Evolutionary conservation across 2,329 filamentous ascomycete genomes (phyloP), one percentile per base, ranked within the genome.

Genomic region (Emydomyces testavorans): DNA sequence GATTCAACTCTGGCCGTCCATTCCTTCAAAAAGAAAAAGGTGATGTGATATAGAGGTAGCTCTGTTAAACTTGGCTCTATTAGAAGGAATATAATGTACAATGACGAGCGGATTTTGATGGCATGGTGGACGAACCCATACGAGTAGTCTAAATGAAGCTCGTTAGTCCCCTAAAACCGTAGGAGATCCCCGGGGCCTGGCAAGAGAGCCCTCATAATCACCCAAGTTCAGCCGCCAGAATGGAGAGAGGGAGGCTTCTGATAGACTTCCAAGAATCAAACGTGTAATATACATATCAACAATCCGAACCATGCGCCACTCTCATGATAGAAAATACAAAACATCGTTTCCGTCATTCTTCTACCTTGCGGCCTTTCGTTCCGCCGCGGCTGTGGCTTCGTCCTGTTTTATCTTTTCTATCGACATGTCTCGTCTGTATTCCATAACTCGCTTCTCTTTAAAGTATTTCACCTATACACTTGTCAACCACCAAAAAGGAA

Each of bases 381-480:
- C 43, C 10, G 36, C 71, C n/a, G n/a, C n/a, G n/a, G n/a, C n/a
- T n/a, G n/a, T n/a, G 10, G 83, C 85, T 53, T 84, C 83, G 64
- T 90, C 82, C 39, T 74, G 75, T 62, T 83, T 75, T 58, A 94
- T 77, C 62, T 79, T 78, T 58, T 83, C 82, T 54, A 94, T 71
- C 20, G 86, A 83, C 67, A 81, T 74, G 60, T 85, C 82, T 67
- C 90, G 87, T 58, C 94, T 85, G 61, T 85, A 77, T 58, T 98
- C 92, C 69, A 93, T 90, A 29, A 96, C 86, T 59, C 92, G 77
- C 70, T 88, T 84, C 68, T 95, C 89, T 73, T 96, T 95, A 70
- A 98, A 98, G 68, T 98, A 96, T 68, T 88, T 87, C 52, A 95
- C 85, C 86, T 92, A 58, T 46, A 56, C 42, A 49, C 42, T 48